These are phyloP conservation scores for Rhododendron griersonianum DNA, from an alignment of 148 eudicot species.

Conservation along the genomic window DNA sequence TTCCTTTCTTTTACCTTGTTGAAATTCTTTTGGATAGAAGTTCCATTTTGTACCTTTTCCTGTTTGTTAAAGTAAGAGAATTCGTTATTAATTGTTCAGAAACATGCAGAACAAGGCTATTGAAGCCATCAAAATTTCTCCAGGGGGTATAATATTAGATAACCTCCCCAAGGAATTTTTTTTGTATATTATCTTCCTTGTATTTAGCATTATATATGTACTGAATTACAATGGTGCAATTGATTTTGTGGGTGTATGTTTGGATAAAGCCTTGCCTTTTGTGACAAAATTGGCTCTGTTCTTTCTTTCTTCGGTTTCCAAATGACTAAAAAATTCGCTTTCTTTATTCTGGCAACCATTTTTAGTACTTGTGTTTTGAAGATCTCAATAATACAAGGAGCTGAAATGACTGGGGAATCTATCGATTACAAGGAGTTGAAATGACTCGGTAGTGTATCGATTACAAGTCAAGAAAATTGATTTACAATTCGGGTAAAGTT, in stretches of 20 bases:
- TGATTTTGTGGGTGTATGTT: neutral
- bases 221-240: constrained; percentile 15
- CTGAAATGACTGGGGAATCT: neutral
- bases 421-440: neutral
- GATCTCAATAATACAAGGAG: neutral
- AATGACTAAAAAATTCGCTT: neutral
- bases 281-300: neutral
- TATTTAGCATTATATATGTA: constrained; percentile 12
- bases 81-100: constrained; percentile 12
- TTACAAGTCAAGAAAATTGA: neutral
- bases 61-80: constrained; percentile 8
- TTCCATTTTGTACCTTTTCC: constrained; percentile 10
- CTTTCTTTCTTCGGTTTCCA: neutral
- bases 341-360: neutral
- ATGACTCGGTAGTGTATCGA: neutral
- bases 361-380: neutral
- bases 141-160: constrained; percentile 5
- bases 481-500: neutral
- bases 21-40: constrained; percentile 26
- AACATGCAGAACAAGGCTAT: constrained; percentile 12
- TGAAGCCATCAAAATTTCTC: constrained; percentile 14
- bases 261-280: neutral
- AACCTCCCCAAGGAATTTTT: neutral
- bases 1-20: neutral
- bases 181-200: constrained; percentile 19